Conservation (phyloP, 2,329 filamentous ascomycete genomes). For the Xylaria sp. region DNA sequence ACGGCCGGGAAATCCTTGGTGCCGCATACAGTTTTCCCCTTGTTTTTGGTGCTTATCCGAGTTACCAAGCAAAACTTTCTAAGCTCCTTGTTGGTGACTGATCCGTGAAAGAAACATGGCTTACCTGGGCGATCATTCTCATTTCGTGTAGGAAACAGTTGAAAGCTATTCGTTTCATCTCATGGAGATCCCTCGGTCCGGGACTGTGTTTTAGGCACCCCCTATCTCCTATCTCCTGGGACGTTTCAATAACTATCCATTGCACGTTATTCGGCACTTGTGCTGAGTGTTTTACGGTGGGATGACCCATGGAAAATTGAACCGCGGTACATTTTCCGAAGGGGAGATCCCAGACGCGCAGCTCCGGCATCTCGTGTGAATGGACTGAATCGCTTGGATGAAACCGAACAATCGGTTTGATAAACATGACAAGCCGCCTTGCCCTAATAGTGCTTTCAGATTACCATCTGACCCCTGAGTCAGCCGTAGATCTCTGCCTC, state of each 20-base stretch:
- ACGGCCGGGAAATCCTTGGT: neutral
- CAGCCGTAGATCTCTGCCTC: neutral
- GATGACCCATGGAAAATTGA: neutral
- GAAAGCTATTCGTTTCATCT: neutral
- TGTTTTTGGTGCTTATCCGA: neutral
- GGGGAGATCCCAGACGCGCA: neutral
- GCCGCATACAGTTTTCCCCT: neutral
- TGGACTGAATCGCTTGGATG: neutral
- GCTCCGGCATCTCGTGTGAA: neutral
- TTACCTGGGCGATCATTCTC: neutral
- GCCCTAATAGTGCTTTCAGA: neutral
- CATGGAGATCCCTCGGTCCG: too few species aligned
- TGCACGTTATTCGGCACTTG: neutral
- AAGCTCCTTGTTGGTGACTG: neutral
- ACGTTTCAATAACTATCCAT: neutral
- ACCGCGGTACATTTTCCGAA: neutral
- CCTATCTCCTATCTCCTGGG: too few species aligned
- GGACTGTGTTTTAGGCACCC: neutral
- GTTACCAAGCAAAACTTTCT: neutral
- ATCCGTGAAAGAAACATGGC: neutral
- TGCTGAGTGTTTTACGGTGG: neutral
- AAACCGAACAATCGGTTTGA: neutral
- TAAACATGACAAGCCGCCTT: neutral
- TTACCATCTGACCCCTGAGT: neutral
- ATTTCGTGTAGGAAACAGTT: neutral